Conservation (phyloP, 176 grass and related monocot genomes). For the Ampelocalamus luodianensis region DNA sequence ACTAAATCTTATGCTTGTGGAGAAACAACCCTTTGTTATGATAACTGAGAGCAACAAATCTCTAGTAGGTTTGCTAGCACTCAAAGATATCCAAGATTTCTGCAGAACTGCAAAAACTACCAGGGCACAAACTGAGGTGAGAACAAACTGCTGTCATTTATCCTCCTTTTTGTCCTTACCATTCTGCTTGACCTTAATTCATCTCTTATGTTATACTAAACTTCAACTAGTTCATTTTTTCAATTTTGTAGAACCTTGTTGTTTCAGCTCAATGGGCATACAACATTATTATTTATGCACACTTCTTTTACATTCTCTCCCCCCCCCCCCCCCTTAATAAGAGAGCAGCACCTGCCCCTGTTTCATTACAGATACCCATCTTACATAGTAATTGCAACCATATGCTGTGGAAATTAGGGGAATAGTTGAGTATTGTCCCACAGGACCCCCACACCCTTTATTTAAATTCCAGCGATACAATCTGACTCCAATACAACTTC, state of each 20-base stretch:
- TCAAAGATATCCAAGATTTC: constrained; percentile 77
- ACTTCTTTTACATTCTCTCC: not conserved
- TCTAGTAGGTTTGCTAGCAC: constrained; percentile 61
- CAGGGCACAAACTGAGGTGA: constrained; percentile 48
- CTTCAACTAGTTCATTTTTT: constrained; percentile 5
- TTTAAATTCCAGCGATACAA: too few relatives aligned
- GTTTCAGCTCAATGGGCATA: not conserved
- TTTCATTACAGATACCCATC: not conserved
- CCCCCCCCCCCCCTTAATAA: not conserved
- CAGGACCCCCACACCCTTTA: too few relatives aligned
- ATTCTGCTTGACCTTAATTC: constrained; percentile 28
- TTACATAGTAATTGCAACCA: constrained; percentile 10
- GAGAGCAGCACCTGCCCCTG: not conserved
- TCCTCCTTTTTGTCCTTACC: not conserved
- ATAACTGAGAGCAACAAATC: constrained; percentile 51
- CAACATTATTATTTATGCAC: constrained; percentile 10
- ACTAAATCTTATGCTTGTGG: constrained; percentile 67
- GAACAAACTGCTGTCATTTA: not conserved
- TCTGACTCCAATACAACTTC: too few relatives aligned
- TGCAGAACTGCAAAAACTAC: constrained; percentile 45
- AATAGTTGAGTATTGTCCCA: too few relatives aligned
- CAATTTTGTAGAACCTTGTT: constrained; percentile 18
- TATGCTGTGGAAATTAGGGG: not conserved
- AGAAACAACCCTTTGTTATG: constrained; percentile 72
- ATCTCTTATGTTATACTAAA: not conserved